phyloP scores from a whole-genome alignment of 768 basidiomycete genomes.

The Mycena kentingensis region DNA sequence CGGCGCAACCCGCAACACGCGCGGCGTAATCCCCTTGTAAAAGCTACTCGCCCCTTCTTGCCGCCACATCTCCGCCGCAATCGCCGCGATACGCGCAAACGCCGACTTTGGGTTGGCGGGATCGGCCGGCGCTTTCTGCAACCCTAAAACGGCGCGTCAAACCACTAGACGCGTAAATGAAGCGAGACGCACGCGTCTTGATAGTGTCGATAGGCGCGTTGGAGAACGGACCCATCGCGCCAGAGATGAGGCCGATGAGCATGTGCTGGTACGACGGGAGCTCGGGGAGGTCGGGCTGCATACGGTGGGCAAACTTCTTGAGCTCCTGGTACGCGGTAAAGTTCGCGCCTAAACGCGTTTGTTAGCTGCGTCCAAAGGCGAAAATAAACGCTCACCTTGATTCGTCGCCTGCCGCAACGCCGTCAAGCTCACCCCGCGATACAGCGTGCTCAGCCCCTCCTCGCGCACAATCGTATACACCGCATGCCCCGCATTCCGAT shows the following conservation, averaged over 20 bases:
- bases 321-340: constrained; percentile 98
- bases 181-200: constrained; percentile 75
- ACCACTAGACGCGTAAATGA: constrained; percentile 2
- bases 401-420: constrained; percentile 97
- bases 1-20: constrained; percentile 94
- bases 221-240: constrained; percentile 97
- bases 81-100: constrained; percentile 73
- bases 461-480: constrained; percentile 93
- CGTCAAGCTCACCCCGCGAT: constrained; percentile 91
- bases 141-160: constrained; percentile 44
- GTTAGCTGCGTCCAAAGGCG: not conserved
- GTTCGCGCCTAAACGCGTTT: constrained; percentile 67
- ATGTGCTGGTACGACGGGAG: constrained; percentile 96
- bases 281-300: constrained; percentile 77
- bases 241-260: constrained; percentile 91
- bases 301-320: constrained; percentile 76
- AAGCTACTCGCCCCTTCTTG: constrained; percentile 87
- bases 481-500: constrained; percentile 96
- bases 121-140: constrained; percentile 79
- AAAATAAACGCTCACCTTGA: constrained; percentile 60
- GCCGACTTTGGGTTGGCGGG: constrained; percentile 66
- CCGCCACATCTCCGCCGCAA: constrained; percentile 92
- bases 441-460: constrained; percentile 82
- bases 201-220: constrained; percentile 96
- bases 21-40: constrained; percentile 98